Evolutionary conservation across 495 filamentous ascomycete species (phyloP), one percentile per base, ranked within the genome.

Genomic region (Penicillium cinerascens): DNA sequence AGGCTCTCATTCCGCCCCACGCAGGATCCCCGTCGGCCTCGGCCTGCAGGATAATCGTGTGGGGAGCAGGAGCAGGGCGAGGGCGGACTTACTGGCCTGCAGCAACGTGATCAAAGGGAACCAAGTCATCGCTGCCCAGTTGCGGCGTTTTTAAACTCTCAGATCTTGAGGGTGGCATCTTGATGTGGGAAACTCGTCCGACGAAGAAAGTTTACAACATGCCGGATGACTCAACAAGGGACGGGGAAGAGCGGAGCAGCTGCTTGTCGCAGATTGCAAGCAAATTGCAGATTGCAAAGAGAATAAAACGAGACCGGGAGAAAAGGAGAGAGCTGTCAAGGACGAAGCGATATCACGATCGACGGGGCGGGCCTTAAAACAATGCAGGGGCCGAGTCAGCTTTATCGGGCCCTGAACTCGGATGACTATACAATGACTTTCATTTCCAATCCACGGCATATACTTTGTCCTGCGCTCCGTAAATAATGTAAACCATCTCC

Each of bases 41-140:
- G 7, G 20, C 20, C 26, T 16, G 33, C 16, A 40, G 49, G 29
- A n/a, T 49, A 41, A 36, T 52, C 52, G 41, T 42, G 58, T 44
- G 47, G 49, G 23, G 44, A 47, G 23, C 25, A 35, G 29, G 8
- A 43, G 38, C 37, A 23, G 40, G 27, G 9, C 25, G 45, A 20
- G 38, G 6, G 25, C 15, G 10, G 17, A 86, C 92, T 81, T 79
- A 97, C 92, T 98, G 93, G 74, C 93, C 93, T 48, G 93, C 93
- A 44, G 92, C 91, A 44, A 85, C 89, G 71, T 91, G 80, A 61
- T 87, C 84, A 64, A 87, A 95, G 8, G 83, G 80, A 41, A 86
- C 75, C 40, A 78, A 91, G 74, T 68, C 87, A 62, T 68, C 76
- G 62, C 62, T 70, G 51, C 70, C 72, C 33, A 77, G 57, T 48